A percentile compares a stretch with the other conserved stretches of the same genome.
phyloP scores from a whole-genome alignment of 2,329 filamentous ascomycete genomes.

The Microsporum ferrugineum region DNA sequence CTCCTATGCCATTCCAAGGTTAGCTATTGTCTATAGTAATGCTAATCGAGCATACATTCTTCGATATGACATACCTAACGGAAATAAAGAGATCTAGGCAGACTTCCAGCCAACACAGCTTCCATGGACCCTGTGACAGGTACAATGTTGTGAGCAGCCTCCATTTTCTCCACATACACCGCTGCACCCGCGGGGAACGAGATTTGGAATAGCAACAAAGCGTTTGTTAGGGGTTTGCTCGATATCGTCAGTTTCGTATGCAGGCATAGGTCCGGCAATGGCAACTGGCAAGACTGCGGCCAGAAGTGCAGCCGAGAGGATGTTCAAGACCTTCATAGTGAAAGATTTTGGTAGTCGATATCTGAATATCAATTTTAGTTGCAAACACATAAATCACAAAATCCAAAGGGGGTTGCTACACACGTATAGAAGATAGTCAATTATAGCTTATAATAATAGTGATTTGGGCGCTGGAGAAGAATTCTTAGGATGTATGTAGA shows the following conservation, averaged over 20 bases:
- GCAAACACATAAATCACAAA: too few species aligned
- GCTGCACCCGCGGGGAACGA: not conserved
- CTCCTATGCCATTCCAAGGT: not conserved
- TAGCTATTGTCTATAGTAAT: not conserved
- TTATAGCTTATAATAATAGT: not conserved
- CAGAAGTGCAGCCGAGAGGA: not conserved
- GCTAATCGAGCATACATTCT: not conserved
- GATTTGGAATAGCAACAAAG: not conserved
- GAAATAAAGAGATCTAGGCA: not conserved
- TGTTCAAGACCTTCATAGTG: not conserved
- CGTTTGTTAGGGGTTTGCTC: not conserved
- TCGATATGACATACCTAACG: not conserved
- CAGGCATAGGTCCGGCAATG: not conserved
- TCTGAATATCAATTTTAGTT: not conserved
- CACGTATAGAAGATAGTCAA: not conserved
- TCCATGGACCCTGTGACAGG: not conserved
- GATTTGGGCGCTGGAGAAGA: not conserved
- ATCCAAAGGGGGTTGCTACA: not conserved
- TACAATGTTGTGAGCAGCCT: not conserved
- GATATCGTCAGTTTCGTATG: not conserved
- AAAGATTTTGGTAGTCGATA: not conserved
- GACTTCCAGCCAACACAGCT: conserved; percentile 1
- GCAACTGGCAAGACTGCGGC: not conserved
- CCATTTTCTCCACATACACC: not conserved
- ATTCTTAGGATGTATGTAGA: not conserved